phyloP scores from a whole-genome alignment of 345 rosid species.

The Eucalyptus tenuipes region DNA sequence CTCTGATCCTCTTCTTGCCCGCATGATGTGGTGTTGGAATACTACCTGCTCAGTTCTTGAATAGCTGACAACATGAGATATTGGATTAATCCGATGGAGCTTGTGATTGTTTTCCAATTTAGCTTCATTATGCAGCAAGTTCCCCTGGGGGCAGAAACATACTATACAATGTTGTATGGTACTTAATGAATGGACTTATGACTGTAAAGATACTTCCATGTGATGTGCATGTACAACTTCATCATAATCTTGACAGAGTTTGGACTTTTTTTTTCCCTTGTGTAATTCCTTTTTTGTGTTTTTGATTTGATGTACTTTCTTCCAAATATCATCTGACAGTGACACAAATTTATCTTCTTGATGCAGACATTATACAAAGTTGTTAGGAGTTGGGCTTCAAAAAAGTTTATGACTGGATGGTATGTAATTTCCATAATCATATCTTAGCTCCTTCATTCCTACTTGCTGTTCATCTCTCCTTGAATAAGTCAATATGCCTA shows the following conservation, averaged over 20 bases:
- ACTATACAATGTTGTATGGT: not conserved
- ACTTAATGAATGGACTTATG: not conserved
- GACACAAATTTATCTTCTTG: not conserved
- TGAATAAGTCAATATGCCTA: not conserved
- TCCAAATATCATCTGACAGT: not conserved
- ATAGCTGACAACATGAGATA: not conserved
- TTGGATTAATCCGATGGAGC: not conserved
- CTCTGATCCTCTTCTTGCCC: not conserved
- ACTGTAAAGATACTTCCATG: not conserved
- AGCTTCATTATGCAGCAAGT: not conserved
- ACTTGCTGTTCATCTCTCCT: not conserved
- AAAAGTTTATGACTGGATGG: slow-evolving; percentile 99
- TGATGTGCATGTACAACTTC: not conserved
- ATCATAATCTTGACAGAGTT: not conserved
- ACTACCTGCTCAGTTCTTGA: not conserved
- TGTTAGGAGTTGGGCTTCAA: slow-evolving; percentile 95
- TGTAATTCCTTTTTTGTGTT: not conserved
- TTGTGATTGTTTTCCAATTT: not conserved
- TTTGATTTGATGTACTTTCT: not conserved
- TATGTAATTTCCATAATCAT: slow-evolving; percentile 5
- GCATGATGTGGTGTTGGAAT: not conserved
- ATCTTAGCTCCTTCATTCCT: not conserved
- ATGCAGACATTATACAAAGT: slow-evolving; percentile 84
- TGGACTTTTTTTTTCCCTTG: not conserved
- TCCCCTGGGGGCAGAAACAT: not conserved